phyloP scores from a whole-genome alignment of 78 protist species.

The Dictyostelium citrinum region DNA sequence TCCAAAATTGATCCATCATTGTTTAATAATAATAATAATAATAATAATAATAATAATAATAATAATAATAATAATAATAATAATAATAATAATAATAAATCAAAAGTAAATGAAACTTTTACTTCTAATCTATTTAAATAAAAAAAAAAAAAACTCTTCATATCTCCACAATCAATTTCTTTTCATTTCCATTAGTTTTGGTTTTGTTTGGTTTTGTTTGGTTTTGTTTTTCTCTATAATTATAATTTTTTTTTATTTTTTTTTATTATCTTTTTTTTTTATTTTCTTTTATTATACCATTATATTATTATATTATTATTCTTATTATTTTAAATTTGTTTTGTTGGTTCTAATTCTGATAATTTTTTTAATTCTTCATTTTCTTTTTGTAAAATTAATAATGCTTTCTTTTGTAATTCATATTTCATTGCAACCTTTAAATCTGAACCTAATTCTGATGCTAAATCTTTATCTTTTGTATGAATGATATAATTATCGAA shows the following conservation, averaged over 20 bases:
- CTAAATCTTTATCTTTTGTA: conserved; percentile 64
- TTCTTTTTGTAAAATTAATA: conserved; percentile 7
- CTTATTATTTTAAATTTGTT: background rate
- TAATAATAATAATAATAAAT: background rate
- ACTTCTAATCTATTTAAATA: conserved; percentile 16
- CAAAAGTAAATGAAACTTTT: conserved; percentile 3
- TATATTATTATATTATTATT: background rate
- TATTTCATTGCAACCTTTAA: conserved; percentile 27
- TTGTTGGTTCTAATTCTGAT: background rate
- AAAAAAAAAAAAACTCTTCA: background rate
- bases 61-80: background rate
- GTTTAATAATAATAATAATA: conserved; percentile 3
- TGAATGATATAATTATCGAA: conserved; percentile 62
- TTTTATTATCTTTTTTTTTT: background rate
- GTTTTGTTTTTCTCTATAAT: background rate
- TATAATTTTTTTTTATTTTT: background rate
- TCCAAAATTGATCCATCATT: conserved; percentile 51
- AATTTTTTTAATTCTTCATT: background rate
- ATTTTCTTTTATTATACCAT: background rate
- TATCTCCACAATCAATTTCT: too few relatives aligned
- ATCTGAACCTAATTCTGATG: conserved; percentile 66
- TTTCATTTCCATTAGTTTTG: too few relatives aligned
- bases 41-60: background rate
- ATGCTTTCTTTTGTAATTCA: background rate
- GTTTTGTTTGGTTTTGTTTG: background rate